These are phyloP conservation scores for Aspergillus sp. DNA, from an alignment of 2,329 filamentous ascomycete species.

Conservation along the genomic window DNA sequence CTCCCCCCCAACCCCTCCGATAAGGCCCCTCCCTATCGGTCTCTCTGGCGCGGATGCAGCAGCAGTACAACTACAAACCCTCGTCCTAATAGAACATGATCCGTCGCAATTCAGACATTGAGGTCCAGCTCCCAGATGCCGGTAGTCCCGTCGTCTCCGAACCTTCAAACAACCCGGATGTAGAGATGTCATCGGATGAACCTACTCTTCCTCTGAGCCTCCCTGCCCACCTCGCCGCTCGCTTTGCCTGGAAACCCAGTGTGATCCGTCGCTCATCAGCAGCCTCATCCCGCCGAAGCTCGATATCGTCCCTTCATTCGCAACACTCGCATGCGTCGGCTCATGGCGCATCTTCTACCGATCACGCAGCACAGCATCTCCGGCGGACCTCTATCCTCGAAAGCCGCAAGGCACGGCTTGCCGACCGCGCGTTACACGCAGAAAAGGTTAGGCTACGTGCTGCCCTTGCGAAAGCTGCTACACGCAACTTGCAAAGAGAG, in stretches of 20 bases:
- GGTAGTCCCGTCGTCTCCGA: constrained; percentile 29
- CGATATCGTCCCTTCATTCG: constrained; percentile 64
- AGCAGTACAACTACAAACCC: constrained; percentile 41
- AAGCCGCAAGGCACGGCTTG: constrained; percentile 63
- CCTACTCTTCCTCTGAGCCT: constrained; percentile 48
- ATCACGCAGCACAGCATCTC: constrained; percentile 65
- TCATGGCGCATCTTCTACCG: constrained; percentile 55
- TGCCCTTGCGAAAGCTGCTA: constrained; percentile 61
- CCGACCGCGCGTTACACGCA: constrained; percentile 65
- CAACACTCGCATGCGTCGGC: constrained; percentile 57
- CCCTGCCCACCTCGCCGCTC: constrained; percentile 63
- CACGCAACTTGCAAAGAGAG: constrained; percentile 59
- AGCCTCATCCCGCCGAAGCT: constrained; percentile 65
- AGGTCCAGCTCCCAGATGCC: constrained; percentile 43
- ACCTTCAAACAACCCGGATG: constrained; percentile 34
- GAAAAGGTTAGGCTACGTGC: constrained; percentile 66
- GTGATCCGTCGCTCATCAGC: constrained; percentile 61
- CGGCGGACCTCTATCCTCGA: constrained; percentile 67
- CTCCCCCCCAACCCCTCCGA: constrained; percentile 9
- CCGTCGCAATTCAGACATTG: constrained; percentile 46
- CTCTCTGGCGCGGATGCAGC: constrained; percentile 47
- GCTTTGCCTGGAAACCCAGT: constrained; percentile 58
- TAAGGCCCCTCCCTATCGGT: constrained; percentile 11
- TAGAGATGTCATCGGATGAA: constrained; percentile 47
- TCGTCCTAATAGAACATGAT: constrained; percentile 32